Percentiles rank a stretch among this genome's conserved stretches.
phyloP scores from a whole-genome alignment of 1,284 basidiomycete species.

The Sanghuangporus weigelae region DNA sequence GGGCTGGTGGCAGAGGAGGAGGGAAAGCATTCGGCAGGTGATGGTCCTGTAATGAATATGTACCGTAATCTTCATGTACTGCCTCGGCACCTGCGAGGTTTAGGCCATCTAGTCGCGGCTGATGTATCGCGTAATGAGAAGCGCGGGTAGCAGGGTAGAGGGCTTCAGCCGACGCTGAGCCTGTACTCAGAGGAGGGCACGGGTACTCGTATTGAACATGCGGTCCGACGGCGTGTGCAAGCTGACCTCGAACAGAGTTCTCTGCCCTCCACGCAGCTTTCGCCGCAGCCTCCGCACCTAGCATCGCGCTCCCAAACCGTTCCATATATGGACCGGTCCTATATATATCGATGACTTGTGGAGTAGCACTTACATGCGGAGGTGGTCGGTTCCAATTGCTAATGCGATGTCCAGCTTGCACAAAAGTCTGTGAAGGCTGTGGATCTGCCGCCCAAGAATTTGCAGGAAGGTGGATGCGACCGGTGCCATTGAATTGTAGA shows the following conservation, averaged over 20 bases:
- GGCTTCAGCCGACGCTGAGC: neutral
- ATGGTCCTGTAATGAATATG: neutral
- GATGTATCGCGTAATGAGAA: too few species aligned
- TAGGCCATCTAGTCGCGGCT: too few species aligned
- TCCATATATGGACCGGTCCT: too few species aligned
- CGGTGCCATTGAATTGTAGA: neutral
- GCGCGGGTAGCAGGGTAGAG: too few species aligned
- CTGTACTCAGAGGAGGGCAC: neutral
- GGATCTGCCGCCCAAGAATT: too few species aligned
- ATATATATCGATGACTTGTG: too few species aligned
- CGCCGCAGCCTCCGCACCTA: neutral
- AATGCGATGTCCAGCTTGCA: neutral
- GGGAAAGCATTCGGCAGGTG: neutral
- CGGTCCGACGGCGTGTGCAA: neutral
- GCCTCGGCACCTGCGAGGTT: too few species aligned
- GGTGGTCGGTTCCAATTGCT: too few species aligned
- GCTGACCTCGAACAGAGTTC: neutral
- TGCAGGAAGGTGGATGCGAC: too few species aligned
- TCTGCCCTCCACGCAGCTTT: neutral
- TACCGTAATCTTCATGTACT: too few species aligned
- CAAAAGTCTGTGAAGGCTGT: too few species aligned
- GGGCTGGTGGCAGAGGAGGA: neutral
- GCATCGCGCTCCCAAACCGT: neutral
- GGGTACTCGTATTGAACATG: neutral
- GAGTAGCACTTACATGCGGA: too few species aligned